phyloP scores from a whole-genome alignment of 495 filamentous ascomycete genomes.

The Apodospora peruviana region DNA sequence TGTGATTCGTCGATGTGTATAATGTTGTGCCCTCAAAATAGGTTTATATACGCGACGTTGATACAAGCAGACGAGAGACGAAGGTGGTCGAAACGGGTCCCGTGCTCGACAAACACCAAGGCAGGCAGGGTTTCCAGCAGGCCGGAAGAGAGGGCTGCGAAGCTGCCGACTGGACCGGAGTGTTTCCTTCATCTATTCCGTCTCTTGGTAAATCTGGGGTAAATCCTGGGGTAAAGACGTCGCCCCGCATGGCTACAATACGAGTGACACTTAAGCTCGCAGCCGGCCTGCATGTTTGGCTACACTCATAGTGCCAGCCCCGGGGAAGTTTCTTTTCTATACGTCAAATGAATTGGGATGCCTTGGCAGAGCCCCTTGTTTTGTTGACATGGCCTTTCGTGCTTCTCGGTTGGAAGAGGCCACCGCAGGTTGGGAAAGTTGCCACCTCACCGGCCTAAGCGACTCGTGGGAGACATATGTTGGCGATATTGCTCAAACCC shows the following conservation, averaged over 20 bases:
- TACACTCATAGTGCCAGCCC: neutral
- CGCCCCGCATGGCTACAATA: constrained; percentile 4
- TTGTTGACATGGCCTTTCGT: neutral
- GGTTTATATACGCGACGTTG: too few relatives aligned
- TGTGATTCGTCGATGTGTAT: too few relatives aligned
- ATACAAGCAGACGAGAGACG: too few relatives aligned
- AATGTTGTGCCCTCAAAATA: too few relatives aligned
- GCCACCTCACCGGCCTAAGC: too few relatives aligned
- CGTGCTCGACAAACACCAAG: neutral
- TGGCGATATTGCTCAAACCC: too few relatives aligned
- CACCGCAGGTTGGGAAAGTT: neutral
- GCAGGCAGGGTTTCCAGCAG: constrained; percentile 13
- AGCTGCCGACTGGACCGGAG: constrained; percentile 29
- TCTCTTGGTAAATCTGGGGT: constrained; percentile 25
- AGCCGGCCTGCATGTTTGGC: neutral
- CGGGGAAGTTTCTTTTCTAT: neutral
- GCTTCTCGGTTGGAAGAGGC: neutral
- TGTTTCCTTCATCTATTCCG: constrained; percentile 16
- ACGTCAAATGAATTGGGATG: constrained; percentile 6
- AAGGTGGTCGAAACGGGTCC: too few relatives aligned
- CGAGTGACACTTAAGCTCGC: neutral
- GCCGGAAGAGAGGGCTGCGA: constrained; percentile 15
- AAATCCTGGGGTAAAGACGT: constrained; percentile 17
- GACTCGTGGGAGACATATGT: too few relatives aligned
- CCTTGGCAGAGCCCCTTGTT: constrained; percentile 1